Conservation (phyloP, 306 rosid species). For the Morella rubra region DNA sequence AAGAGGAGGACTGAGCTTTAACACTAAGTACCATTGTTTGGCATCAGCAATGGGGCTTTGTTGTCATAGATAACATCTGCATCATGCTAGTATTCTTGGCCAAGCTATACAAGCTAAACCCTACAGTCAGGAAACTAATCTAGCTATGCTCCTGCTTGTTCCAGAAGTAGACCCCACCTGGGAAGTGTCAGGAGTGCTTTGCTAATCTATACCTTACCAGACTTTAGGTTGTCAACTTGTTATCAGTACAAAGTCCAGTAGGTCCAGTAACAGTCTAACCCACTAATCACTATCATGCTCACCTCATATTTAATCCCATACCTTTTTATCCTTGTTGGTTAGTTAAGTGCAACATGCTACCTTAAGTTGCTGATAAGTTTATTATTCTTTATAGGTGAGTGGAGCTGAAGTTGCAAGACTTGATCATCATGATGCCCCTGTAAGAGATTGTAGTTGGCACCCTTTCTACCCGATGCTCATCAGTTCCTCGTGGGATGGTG, state of each 20-base stretch:
- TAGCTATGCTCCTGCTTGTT: not conserved
- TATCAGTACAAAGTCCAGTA: not conserved
- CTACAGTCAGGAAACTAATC: not conserved
- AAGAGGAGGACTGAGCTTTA: not conserved
- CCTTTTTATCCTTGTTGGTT: not conserved
- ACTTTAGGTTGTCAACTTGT: not conserved
- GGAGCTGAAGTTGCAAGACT: slow-evolving; percentile 59
- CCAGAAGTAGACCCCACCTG: not conserved
- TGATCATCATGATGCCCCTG: slow-evolving; percentile 47
- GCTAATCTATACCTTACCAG: not conserved
- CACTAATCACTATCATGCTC: not conserved
- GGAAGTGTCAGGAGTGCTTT: not conserved
- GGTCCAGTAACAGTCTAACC: not conserved
- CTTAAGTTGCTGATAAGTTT: not conserved
- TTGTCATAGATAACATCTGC: not conserved
- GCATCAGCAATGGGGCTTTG: not conserved
- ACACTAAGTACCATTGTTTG: not conserved
- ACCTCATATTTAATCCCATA: not conserved
- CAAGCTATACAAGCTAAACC: not conserved
- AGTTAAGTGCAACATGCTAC: not conserved
- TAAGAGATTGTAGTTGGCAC: slow-evolving; percentile 63
- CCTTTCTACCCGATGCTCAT: slow-evolving; percentile 47
- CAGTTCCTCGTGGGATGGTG: slow-evolving; percentile 58
- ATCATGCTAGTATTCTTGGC: not conserved
- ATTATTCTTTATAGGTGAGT: slow-evolving; percentile 35